A percentile compares a stretch with the other conserved stretches of the same genome.
These are phyloP conservation scores for Candida pseudoviswanathii DNA, from an alignment of 1,139 yeast species.

Conservation along the genomic window DNA sequence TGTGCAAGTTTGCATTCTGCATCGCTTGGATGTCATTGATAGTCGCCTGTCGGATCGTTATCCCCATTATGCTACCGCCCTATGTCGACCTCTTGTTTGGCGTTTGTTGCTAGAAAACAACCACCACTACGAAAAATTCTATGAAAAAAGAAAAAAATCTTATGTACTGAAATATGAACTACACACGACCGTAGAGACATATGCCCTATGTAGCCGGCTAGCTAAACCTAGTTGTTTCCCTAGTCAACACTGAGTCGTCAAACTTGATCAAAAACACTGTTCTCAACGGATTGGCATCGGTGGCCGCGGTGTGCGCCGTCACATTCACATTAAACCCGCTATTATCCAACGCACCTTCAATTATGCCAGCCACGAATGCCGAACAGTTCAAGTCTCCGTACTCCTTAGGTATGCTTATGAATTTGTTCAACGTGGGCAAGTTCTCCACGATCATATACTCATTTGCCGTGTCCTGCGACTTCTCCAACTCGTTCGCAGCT, in stretches of 20 bases:
- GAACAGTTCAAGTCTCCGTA: slow-evolving; percentile 79
- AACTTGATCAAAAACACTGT: slow-evolving; percentile 87
- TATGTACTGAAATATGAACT: background rate
- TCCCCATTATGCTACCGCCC: slow-evolving; percentile 53
- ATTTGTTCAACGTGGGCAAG: slow-evolving; percentile 73
- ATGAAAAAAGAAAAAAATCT: background rate
- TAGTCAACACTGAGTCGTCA: slow-evolving; percentile 55
- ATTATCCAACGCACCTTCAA: slow-evolving; percentile 85
- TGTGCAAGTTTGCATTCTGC: slow-evolving; percentile 93
- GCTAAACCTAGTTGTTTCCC: slow-evolving; percentile 44
- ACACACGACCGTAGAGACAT: slow-evolving; percentile 1
- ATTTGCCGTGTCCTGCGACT: slow-evolving; percentile 76
- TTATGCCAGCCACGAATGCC: slow-evolving; percentile 87
- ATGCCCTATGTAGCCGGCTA: background rate
- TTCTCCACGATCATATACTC: slow-evolving; percentile 90
- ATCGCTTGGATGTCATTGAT: slow-evolving; percentile 87
- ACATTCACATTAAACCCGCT: slow-evolving; percentile 82
- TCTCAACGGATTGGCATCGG: slow-evolving; percentile 62
- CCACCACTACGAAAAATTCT: background rate
- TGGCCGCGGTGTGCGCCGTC: slow-evolving; percentile 83
- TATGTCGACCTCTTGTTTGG: no score
- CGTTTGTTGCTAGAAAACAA: no score
- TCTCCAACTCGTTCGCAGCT: slow-evolving; percentile 84
- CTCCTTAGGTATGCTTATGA: slow-evolving; percentile 79
- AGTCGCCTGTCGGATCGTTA: slow-evolving; percentile 88